Evolutionary conservation across 257 asterid species (phyloP).

Genomic region (Ophiorrhiza pumila): DNA sequence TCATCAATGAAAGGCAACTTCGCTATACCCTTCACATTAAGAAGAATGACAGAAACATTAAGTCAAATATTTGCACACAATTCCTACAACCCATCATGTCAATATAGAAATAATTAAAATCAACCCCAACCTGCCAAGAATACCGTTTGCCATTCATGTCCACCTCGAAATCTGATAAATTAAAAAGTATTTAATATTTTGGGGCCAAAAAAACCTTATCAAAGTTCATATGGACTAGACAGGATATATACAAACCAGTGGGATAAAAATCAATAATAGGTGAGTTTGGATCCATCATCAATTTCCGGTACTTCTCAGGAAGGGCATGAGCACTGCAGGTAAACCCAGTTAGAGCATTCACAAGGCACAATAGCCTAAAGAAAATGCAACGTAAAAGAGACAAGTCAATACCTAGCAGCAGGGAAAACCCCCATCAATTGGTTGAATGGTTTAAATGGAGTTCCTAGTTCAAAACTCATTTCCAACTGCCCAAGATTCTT

Average conservation of each 20-base stretch:
- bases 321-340: constrained; percentile 88
- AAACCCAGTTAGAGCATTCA: constrained; percentile 34
- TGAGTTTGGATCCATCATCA: constrained; percentile 93
- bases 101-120: constrained; percentile 1
- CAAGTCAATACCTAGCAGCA: constrained; percentile 75
- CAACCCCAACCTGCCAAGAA: constrained; percentile 71
- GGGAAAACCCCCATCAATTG: constrained; percentile 96
- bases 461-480: constrained; percentile 71
- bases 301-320: constrained; percentile 73
- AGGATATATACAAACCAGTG: constrained; percentile 44
- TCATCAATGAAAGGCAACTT: constrained; percentile 96
- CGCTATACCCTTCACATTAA: constrained; percentile 70
- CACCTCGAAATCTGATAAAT: constrained; percentile 74
- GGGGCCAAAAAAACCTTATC: constrained; percentile 1
- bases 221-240: constrained; percentile 2
- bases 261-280: constrained; percentile 94
- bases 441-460: constrained; percentile 95
- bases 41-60: constrained; percentile 4
- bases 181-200: constrained; percentile 18
- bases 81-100: not conserved
- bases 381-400: constrained; percentile 14
- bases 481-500: constrained; percentile 69
- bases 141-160: constrained; percentile 96
- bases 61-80: constrained; percentile 5
- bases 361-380: constrained; percentile 3